Base-by-base conservation (phyloP, 495 filamentous ascomycete species). In the Penicillium cosmopolitanum region DNA sequence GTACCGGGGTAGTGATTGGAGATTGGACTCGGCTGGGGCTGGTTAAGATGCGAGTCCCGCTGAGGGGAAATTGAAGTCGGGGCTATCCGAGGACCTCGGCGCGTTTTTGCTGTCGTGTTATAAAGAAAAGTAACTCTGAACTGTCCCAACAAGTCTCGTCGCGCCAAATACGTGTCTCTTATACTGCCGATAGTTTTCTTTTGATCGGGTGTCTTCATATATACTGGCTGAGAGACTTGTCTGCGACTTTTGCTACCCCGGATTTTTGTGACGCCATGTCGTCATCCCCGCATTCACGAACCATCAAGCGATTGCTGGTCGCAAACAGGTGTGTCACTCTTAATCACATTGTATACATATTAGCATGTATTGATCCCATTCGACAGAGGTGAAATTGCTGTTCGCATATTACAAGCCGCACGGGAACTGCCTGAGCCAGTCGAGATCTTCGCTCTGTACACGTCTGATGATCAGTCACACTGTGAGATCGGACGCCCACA, bases 331-430 rank as follows among this genome's bases (percentile, higher is more conserved):
- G 67, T 4, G 21, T 28, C 8, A 28, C 46, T 10, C 19, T 10
- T n/a, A 28, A 18, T 19, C 2, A 28, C 53, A 53, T 4, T 15
- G 10, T 51, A 15, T 18, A 9, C 38, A 16, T 47, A 25, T 47
- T 44, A 31, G 28, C 42, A 50, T 50, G 8, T 31, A 56, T 33
- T 44, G 11, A 53, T 6, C 16, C 4, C 40, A 44, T 25, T 18
- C 19, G 1, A 6, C 51, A 85, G 85, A 71, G 85, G 85, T 50
- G 85, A 88, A 66, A 86, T 88, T 43, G 83, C 84, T 23, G 79
- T 80, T 3, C 81, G 85, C 2, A 83, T 88, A 43, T 64, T 88
- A 12, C 75, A 81, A 18, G 77, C 84, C 51, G 80, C 82, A 36
- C 74, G 83, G 21, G 85, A 88, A 63, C 64, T 84, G 21, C 73